Evolutionary conservation across 768 basidiomycete genomes (phyloP), one percentile per base, ranked within the genome.

Genomic region (Podaxis sp.): DNA sequence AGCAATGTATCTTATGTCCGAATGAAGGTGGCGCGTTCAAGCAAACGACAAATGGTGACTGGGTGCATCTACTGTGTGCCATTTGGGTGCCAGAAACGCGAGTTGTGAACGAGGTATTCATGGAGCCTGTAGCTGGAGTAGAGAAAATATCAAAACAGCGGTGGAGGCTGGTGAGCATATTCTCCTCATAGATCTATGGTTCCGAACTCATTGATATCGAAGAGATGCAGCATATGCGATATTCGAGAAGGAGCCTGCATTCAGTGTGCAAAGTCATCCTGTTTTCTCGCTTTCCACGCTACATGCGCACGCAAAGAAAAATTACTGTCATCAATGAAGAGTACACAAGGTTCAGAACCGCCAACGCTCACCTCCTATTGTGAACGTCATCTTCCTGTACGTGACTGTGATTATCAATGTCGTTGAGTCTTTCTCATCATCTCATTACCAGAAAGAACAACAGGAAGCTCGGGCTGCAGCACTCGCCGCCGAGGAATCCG

Each of bases 11-110:
- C n/a, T 81, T 99, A 52, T 99, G 97, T 71, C 97, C 97, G 0
- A 94, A 93, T 64, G 93, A 98, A 76, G 96, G 93, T 4, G 97
- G 97, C 19, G 97, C 97, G 0, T 99, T 99, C 82, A 99, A 99
- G 73, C 97, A 99, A 74, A 98, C 97, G 0, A 83, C 87, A 0
- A 81, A 88, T 33, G 95, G 93, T 0, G 90, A 94, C 64, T 99
- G 97, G 97, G 92, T 95, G 0, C 97, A 99, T 73, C 80, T 99
- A 0, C 82, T 99, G 0, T 99, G 97, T 69, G 95, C 96, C 3
- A 96, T 99, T 58, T 99, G 95, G 94, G 88, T 98, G 2, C 96
- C 96, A 0, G 96, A 99, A 73, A 92, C 94, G 13, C 85, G 89
- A 24, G 93, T 98, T 0, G 89, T 89, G 19, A 99, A 99, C 73